A percentile compares a stretch with the other conserved stretches of the same genome.
phyloP scores from a whole-genome alignment of 352 stramenopile species.

The Phytophthora hibernalis region DNA sequence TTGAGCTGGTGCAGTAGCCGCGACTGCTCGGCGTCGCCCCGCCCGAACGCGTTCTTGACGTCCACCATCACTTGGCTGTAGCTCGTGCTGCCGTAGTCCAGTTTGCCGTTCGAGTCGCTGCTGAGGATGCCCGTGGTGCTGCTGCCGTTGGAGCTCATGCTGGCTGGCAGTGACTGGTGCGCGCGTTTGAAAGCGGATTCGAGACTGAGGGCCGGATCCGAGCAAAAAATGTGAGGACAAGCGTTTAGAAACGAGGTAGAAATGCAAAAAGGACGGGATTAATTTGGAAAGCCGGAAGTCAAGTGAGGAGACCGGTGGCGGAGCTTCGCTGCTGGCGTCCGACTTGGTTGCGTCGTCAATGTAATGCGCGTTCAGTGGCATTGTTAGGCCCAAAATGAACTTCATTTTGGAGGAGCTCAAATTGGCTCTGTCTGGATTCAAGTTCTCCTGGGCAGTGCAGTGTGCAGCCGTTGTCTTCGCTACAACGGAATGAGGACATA shows the following conservation, averaged over 20 bases:
- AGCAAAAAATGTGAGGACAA: constrained; percentile 1
- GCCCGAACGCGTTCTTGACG: constrained; percentile 61
- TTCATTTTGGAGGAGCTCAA: neutral
- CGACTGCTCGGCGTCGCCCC: constrained; percentile 58
- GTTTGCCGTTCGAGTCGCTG: constrained; percentile 28
- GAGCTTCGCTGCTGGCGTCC: neutral
- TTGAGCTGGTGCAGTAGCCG: constrained; percentile 75
- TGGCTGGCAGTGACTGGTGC: neutral
- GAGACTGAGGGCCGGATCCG: constrained; percentile 15
- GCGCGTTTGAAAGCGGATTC: constrained; percentile 27
- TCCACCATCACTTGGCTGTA: constrained; percentile 56
- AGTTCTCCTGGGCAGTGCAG: neutral
- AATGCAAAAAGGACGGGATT: constrained; percentile 7
- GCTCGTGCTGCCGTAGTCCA: constrained; percentile 58
- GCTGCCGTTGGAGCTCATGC: constrained; percentile 38
- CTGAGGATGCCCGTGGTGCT: constrained; percentile 32
- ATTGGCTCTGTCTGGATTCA: constrained; percentile 14
- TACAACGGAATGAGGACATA: constrained; percentile 7
- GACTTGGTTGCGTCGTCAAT: neutral
- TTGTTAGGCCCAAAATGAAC: neutral
- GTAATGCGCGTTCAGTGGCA: constrained; percentile 2
- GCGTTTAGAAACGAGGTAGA: constrained; percentile 20
- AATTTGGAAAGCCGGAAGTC: neutral
- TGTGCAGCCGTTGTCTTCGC: neutral
- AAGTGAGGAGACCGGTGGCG: constrained; percentile 14